A percentile compares a stretch with the other conserved stretches of the same genome.
phyloP scores from a whole-genome alignment of 352 stramenopile species.

The Globisporangium uncinulatum region DNA sequence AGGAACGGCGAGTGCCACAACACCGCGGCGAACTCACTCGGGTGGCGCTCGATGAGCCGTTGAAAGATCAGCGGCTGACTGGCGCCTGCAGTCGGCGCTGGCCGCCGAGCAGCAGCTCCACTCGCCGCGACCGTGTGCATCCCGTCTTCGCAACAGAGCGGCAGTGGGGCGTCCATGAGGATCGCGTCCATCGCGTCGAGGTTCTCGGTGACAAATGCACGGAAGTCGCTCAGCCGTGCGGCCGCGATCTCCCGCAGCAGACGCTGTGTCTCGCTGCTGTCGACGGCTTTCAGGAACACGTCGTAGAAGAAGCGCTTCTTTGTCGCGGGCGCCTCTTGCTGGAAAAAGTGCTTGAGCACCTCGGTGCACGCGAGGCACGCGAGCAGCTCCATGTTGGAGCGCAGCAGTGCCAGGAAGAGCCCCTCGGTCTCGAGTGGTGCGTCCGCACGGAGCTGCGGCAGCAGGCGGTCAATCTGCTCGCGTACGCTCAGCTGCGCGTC shows the following conservation, averaged over 20 bases:
- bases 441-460: slow-evolving; percentile 21
- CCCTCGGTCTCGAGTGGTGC: slow-evolving; percentile 27
- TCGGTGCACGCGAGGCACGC: slow-evolving; percentile 23
- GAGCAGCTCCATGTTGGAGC: slow-evolving; percentile 24
- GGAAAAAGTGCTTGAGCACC: slow-evolving; percentile 32
- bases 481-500: slow-evolving; percentile 5
- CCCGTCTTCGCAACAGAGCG: background rate
- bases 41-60: slow-evolving; percentile 52
- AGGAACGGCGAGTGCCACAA: slow-evolving; percentile 58
- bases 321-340: slow-evolving; percentile 7
- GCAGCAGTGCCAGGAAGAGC: slow-evolving; percentile 32
- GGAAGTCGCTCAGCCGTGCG: slow-evolving; percentile 25
- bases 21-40: slow-evolving; percentile 42
- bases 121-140: background rate
- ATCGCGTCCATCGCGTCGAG: slow-evolving; percentile 45
- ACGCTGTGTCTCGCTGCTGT: slow-evolving; percentile 11
- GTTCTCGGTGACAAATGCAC: slow-evolving; percentile 40
- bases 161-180: slow-evolving; percentile 18
- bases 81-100: slow-evolving; percentile 3
- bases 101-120: background rate
- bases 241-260: slow-evolving; percentile 27
- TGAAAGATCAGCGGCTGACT: slow-evolving; percentile 34
- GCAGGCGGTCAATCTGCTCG: slow-evolving; percentile 27
- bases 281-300: slow-evolving; percentile 26
- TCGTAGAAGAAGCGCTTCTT: slow-evolving; percentile 31